Evolutionary conservation across 176 grass and related monocot genomes (phyloP).

Genomic region (Saccharum officinarum): DNA sequence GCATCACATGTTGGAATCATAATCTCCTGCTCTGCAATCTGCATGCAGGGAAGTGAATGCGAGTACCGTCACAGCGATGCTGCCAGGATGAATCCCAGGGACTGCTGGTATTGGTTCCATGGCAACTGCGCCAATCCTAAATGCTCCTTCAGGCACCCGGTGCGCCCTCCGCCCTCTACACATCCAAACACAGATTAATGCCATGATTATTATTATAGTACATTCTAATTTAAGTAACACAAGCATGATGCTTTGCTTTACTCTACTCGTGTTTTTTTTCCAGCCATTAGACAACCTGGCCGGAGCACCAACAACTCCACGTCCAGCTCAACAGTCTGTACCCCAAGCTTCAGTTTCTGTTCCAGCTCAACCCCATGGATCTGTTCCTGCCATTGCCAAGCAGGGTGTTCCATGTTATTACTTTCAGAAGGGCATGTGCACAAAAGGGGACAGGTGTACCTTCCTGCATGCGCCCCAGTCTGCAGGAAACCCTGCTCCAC

Average conservation of each 20-base stretch:
- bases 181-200: neutral
- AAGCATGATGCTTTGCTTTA: neutral
- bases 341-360: constrained; percentile 14
- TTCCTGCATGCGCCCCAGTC: constrained; percentile 49
- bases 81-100: constrained; percentile 73
- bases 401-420: constrained; percentile 56
- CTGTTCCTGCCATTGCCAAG: constrained; percentile 39
- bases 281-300: constrained; percentile 53
- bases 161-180: constrained; percentile 15
- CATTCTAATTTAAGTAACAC: neutral
- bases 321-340: constrained; percentile 29
- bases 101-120: constrained; percentile 78
- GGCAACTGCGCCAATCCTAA: constrained; percentile 63
- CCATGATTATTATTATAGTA: neutral
- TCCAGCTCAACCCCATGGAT: constrained; percentile 21
- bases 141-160: constrained; percentile 73
- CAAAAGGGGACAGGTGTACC: constrained; percentile 57
- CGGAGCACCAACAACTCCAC: constrained; percentile 31
- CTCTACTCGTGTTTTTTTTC: neutral
- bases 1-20: no score
- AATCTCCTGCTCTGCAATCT: neutral
- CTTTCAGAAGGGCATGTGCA: constrained; percentile 65
- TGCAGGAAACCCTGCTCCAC: constrained; percentile 38
- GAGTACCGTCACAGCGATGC: constrained; percentile 64
- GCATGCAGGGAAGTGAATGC: constrained; percentile 56